phyloP scores from a whole-genome alignment of 2,329 filamentous ascomycete genomes.

The Clonostachys sp. region DNA sequence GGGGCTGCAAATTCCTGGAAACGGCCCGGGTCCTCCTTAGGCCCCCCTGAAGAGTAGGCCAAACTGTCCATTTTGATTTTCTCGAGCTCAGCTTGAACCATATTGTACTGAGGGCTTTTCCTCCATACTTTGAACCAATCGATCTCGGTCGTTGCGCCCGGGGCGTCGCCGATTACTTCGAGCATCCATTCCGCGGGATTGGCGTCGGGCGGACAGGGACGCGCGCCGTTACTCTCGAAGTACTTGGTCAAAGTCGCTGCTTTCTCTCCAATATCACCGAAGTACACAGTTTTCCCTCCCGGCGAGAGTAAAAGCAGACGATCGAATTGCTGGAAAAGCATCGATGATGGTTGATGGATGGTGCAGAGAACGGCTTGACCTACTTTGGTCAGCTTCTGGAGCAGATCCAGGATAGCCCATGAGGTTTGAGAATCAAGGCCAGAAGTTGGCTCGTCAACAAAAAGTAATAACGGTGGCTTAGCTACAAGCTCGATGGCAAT shows the following conservation, averaged over 20 bases:
- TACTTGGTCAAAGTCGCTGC: slow-evolving; percentile 39
- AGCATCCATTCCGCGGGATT: slow-evolving; percentile 46
- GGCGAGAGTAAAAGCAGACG: slow-evolving; percentile 71
- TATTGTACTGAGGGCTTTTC: slow-evolving; percentile 32
- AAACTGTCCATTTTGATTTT: background rate
- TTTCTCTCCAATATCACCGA: slow-evolving; percentile 66
- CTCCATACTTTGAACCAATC: slow-evolving; percentile 56
- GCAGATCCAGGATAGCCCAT: slow-evolving; percentile 82
- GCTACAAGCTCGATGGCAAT: slow-evolving; percentile 96
- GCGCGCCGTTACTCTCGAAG: slow-evolving; percentile 55
- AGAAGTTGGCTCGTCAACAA: slow-evolving; percentile 92
- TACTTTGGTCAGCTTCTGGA: slow-evolving; percentile 83
- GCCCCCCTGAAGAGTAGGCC: slow-evolving; percentile 3
- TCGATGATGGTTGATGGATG: slow-evolving; percentile 90
- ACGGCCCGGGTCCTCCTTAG: slow-evolving; percentile 33
- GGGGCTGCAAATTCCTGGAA: slow-evolving; percentile 79
- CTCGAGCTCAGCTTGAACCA: slow-evolving; percentile 23
- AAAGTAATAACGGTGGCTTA: slow-evolving; percentile 83
- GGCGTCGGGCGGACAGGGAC: slow-evolving; percentile 52
- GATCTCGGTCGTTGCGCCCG: slow-evolving; percentile 53
- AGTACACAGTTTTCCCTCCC: slow-evolving; percentile 76
- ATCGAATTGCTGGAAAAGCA: slow-evolving; percentile 90
- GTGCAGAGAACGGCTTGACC: slow-evolving; percentile 95
- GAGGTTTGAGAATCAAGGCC: slow-evolving; percentile 85
- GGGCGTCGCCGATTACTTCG: slow-evolving; percentile 24